Conservation (phyloP, 352 stramenopile genomes). For the Saprolegnia diclina region DNA sequence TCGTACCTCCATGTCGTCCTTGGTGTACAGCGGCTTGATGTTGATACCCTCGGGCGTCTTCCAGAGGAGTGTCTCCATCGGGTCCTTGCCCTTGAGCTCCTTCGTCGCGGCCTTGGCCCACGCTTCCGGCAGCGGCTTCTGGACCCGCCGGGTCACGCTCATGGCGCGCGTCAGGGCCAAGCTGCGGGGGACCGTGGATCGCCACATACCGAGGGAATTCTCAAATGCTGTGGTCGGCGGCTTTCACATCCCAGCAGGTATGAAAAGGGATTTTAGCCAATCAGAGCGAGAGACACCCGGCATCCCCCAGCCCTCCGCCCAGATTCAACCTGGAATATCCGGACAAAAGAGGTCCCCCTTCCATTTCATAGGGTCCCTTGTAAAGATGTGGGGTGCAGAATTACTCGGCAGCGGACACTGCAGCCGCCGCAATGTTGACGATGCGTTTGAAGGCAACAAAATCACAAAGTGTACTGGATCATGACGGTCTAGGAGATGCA, state of each 20-base stretch:
- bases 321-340: neutral
- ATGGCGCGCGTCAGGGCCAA: neutral
- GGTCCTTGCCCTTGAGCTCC: constrained; percentile 80
- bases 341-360: neutral
- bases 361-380: neutral
- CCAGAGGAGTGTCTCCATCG: constrained; percentile 60
- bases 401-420: too few species aligned
- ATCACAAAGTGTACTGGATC: too few species aligned
- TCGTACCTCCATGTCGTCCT: constrained; percentile 56
- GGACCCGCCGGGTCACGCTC: constrained; percentile 5
- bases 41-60: constrained; percentile 89
- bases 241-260: constrained; percentile 1
- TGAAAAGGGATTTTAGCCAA: constrained; percentile 19
- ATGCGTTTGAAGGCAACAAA: too few species aligned
- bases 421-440: too few species aligned
- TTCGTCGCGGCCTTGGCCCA: constrained; percentile 61
- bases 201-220: constrained; percentile 18
- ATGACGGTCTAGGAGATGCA: too few species aligned
- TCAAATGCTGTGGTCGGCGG: neutral
- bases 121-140: constrained; percentile 31
- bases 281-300: neutral
- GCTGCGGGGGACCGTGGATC: constrained; percentile 6
- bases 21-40: constrained; percentile 95
- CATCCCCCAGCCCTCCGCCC: neutral
- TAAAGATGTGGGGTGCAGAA: neutral